Percentiles rank a stretch among this genome's conserved stretches.
Evolutionary conservation across 805 yeast genomes (phyloP).

Genomic region (Saccharomyces paradoxus): DNA sequence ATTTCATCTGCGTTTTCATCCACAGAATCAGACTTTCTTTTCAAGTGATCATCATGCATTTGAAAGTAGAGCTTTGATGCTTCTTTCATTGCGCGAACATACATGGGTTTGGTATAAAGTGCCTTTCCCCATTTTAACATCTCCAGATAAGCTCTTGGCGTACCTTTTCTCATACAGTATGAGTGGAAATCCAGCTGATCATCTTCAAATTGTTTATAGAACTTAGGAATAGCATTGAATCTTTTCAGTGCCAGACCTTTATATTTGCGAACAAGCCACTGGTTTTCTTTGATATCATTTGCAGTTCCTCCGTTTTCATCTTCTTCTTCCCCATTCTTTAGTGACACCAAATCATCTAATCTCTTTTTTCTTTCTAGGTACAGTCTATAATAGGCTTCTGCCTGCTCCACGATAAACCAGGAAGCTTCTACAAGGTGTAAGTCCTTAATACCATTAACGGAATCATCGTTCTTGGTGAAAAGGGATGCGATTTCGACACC

Average conservation of each 20-base stretch:
- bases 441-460: slow-evolving; percentile 78
- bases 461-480: slow-evolving; percentile 79
- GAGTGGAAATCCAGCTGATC: slow-evolving; percentile 95
- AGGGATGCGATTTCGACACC: slow-evolving; percentile 68
- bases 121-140: slow-evolving; percentile 78
- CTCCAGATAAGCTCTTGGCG: slow-evolving; percentile 73
- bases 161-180: slow-evolving; percentile 84
- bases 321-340: background rate
- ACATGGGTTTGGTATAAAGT: slow-evolving; percentile 61
- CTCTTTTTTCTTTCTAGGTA: slow-evolving; percentile 33
- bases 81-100: slow-evolving; percentile 61
- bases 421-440: slow-evolving; percentile 83
- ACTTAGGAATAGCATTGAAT: slow-evolving; percentile 53
- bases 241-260: slow-evolving; percentile 77
- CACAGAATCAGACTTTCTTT: slow-evolving; percentile 5
- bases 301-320: slow-evolving; percentile 11
- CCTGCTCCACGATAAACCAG: slow-evolving; percentile 81
- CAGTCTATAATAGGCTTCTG: slow-evolving; percentile 67
- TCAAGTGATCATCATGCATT: slow-evolving; percentile 13
- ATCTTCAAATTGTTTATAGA: slow-evolving; percentile 60
- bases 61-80: slow-evolving; percentile 50
- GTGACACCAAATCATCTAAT: slow-evolving; percentile 10
- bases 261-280: slow-evolving; percentile 39
- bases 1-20: slow-evolving; percentile 9
- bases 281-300: slow-evolving; percentile 29